Percentiles rank a stretch among this genome's conserved stretches.
These are phyloP conservation scores for Clathrospora elynae DNA, from an alignment of 2,329 filamentous ascomycete species.

Conservation along the genomic window DNA sequence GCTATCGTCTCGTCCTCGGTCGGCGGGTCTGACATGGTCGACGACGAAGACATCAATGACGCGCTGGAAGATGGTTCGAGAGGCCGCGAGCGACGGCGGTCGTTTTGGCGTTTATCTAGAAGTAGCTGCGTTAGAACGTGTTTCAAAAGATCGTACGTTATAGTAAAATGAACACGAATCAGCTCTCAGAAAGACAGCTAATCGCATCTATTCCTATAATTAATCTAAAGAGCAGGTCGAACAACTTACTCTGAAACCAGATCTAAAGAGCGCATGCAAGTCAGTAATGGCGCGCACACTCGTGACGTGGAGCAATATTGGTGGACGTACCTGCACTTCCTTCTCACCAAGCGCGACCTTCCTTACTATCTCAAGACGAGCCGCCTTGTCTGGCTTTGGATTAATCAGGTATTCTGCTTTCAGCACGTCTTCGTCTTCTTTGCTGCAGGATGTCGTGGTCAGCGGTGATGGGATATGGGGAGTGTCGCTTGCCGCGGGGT, in stretches of 20 bases:
- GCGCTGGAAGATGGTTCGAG: slow-evolving; percentile 53
- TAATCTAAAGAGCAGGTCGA: slow-evolving; percentile 1
- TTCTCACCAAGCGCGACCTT: slow-evolving; percentile 91
- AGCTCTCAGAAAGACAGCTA: too few relatives aligned
- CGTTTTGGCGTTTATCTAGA: slow-evolving; percentile 75
- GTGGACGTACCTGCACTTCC: slow-evolving; percentile 81
- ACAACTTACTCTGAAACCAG: slow-evolving; percentile 74
- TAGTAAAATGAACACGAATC: not conserved
- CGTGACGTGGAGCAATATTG: slow-evolving; percentile 32
- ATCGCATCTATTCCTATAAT: too few relatives aligned
- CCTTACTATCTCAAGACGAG: slow-evolving; percentile 81
- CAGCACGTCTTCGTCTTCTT: slow-evolving; percentile 83
- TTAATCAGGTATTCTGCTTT: slow-evolving; percentile 85
- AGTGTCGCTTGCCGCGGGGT: slow-evolving; percentile 26
- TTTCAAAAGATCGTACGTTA: slow-evolving; percentile 6
- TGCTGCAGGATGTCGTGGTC: slow-evolving; percentile 40
- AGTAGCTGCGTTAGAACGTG: slow-evolving; percentile 14
- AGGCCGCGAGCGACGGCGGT: slow-evolving; percentile 84
- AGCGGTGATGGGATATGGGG: slow-evolving; percentile 34
- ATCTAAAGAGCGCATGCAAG: slow-evolving; percentile 63
- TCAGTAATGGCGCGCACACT: slow-evolving; percentile 41
- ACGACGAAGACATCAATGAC: slow-evolving; percentile 45
- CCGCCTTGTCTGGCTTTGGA: slow-evolving; percentile 87
- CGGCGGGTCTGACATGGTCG: slow-evolving; percentile 43
- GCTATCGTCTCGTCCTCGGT: slow-evolving; percentile 37